A percentile compares a stretch with the other conserved stretches of the same genome.
Evolutionary conservation across 306 rosid genomes (phyloP).

Genomic region (Parietaria judaica): DNA sequence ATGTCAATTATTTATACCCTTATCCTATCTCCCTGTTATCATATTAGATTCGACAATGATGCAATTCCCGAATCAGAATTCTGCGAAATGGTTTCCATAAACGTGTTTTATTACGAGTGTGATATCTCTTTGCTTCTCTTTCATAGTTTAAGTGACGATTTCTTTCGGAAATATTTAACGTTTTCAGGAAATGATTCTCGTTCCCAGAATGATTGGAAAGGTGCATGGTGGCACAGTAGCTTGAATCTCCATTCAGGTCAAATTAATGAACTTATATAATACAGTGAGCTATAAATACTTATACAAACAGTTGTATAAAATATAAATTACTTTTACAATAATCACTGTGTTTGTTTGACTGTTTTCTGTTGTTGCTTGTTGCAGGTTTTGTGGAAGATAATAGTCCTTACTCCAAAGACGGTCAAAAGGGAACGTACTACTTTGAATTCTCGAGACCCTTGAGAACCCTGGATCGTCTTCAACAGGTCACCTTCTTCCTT

Average conservation of each 20-base stretch:
- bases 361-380: too few species aligned
- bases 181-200: slow-evolving; percentile 72
- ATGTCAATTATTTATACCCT: background rate
- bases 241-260: slow-evolving; percentile 70
- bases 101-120: too few species aligned
- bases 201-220: slow-evolving; percentile 90
- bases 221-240: slow-evolving; percentile 99
- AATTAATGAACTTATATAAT: slow-evolving; percentile 14
- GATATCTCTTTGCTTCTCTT: background rate
- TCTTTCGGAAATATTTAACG: too few species aligned
- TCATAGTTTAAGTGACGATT: background rate
- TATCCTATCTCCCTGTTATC: too few species aligned
- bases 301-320: too few species aligned
- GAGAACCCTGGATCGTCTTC: slow-evolving; percentile 92
- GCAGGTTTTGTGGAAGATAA: slow-evolving; percentile 74
- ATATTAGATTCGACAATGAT: too few species aligned
- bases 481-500: slow-evolving; percentile 51
- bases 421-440: slow-evolving; percentile 65
- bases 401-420: slow-evolving; percentile 71
- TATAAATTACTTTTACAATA: too few species aligned
- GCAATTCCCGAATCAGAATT: too few species aligned
- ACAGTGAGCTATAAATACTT: background rate
- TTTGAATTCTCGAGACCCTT: slow-evolving; percentile 92
- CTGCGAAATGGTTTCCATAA: too few species aligned
- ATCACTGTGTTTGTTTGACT: too few species aligned